phyloP scores from a whole-genome alignment of 352 stramenopile genomes.

The Pythium coloratum region DNA sequence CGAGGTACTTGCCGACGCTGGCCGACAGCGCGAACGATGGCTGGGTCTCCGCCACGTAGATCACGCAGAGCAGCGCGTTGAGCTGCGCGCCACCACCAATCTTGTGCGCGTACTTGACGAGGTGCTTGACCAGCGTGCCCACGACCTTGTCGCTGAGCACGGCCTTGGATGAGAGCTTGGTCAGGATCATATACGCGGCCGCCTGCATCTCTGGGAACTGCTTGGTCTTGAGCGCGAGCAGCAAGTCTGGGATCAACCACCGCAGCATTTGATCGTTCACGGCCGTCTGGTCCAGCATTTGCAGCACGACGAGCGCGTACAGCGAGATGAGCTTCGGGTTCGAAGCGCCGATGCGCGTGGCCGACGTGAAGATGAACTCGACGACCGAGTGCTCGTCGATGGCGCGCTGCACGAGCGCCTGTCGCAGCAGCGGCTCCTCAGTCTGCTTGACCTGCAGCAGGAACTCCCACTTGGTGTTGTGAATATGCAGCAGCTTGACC shows the following conservation, averaged over 20 bases:
- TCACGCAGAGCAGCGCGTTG: conserved; percentile 75
- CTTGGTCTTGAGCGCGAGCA: conserved; percentile 66
- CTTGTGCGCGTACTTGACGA: conserved; percentile 73
- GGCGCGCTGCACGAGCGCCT: conserved; percentile 71
- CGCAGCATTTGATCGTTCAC: conserved; percentile 73
- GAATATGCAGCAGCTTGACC: conserved; percentile 83
- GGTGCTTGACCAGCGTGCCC: conserved; percentile 65
- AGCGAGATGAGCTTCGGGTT: conserved; percentile 85
- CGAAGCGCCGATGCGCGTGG: conserved; percentile 53
- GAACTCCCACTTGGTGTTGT: conserved; percentile 82
- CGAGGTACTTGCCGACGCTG: conserved; percentile 62
- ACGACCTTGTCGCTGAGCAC: conserved; percentile 73
- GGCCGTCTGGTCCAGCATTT: conserved; percentile 70
- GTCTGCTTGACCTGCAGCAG: conserved; percentile 72
- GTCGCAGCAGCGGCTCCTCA: conserved; percentile 60
- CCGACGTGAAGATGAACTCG: conserved; percentile 69
- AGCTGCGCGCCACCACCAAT: conserved; percentile 47
- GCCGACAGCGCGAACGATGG: conserved; percentile 56
- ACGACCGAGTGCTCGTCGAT: conserved; percentile 76
- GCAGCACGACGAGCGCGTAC: conserved; percentile 79
- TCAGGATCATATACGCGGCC: conserved; percentile 83
- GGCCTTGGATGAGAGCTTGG: conserved; percentile 81
- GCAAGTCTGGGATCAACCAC: conserved; percentile 77
- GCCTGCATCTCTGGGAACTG: conserved; percentile 76
- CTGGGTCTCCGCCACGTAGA: conserved; percentile 76